phyloP scores from a whole-genome alignment of 1,284 basidiomycete genomes.

The Papiliotrema laurentii region DNA sequence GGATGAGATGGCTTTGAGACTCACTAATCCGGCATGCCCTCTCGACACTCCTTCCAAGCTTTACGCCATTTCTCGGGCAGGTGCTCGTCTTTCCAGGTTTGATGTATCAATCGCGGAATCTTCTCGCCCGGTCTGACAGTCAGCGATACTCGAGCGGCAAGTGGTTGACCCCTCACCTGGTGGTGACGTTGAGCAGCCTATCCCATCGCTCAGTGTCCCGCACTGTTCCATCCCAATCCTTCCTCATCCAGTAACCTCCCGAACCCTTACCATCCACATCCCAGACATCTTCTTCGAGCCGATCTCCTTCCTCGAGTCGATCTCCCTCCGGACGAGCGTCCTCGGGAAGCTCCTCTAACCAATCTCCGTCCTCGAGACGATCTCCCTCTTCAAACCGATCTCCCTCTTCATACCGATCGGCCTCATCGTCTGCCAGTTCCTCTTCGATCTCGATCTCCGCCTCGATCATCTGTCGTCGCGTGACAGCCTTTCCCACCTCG shows the following conservation, averaged over 20 bases:
- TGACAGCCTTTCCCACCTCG: too few species aligned
- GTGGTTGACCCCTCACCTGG: slow-evolving; percentile 15
- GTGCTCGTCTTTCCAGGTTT: slow-evolving; percentile 93
- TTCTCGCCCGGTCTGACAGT: slow-evolving; percentile 53
- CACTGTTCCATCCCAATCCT: slow-evolving; percentile 43
- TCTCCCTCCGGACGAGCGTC: too few species aligned
- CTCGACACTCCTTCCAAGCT: slow-evolving; percentile 71
- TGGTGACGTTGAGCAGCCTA: slow-evolving; percentile 38
- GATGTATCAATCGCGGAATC: slow-evolving; percentile 91
- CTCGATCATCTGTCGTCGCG: too few species aligned
- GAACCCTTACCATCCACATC: slow-evolving; percentile 41
- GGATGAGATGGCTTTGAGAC: slow-evolving; percentile 43
- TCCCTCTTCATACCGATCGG: too few species aligned
- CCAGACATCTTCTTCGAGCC: too few species aligned
- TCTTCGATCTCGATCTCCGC: slow-evolving; percentile 3
- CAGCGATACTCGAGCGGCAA: background rate
- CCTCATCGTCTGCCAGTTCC: background rate
- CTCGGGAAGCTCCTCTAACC: too few species aligned
- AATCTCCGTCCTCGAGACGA: too few species aligned
- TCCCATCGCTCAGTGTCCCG: slow-evolving; percentile 34
- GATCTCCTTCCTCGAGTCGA: too few species aligned
- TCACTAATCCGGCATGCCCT: slow-evolving; percentile 93
- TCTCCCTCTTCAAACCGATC: too few species aligned
- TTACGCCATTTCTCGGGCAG: slow-evolving; percentile 78
- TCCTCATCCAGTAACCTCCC: slow-evolving; percentile 44